phyloP scores from a whole-genome alignment of 768 basidiomycete species.

The Lanmaoa pseudosensibilis region DNA sequence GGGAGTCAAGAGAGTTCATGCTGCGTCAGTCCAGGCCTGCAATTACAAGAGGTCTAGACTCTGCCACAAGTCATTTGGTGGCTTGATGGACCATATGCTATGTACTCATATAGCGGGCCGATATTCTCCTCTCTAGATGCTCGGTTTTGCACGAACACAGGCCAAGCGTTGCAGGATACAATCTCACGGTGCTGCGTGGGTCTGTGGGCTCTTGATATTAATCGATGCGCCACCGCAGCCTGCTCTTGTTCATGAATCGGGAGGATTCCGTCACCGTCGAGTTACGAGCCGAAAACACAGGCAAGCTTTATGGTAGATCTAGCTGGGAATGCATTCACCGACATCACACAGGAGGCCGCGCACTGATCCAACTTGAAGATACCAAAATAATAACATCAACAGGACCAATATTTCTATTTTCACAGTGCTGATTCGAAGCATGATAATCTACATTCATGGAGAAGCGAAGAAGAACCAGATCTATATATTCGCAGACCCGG shows the following conservation, averaged over 20 bases:
- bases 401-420: neutral
- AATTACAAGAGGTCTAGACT: slow-evolving; percentile 7
- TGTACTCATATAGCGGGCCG: slow-evolving; percentile 5
- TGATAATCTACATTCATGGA: slow-evolving; percentile 6
- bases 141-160: neutral
- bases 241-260: neutral
- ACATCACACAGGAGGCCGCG: neutral
- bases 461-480: slow-evolving; percentile 8
- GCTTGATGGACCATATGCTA: slow-evolving; percentile 24
- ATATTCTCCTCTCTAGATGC: neutral
- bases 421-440: neutral
- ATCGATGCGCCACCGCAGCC: slow-evolving; percentile 29
- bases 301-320: neutral
- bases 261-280: neutral
- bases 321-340: neutral
- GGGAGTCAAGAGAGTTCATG: neutral
- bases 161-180: neutral
- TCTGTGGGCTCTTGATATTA: neutral
- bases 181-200: slow-evolving; percentile 17
- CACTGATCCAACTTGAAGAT: neutral
- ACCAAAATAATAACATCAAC: neutral
- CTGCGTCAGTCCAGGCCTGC: neutral
- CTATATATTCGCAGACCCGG: slow-evolving; percentile 4
- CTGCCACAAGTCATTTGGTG: slow-evolving; percentile 29
- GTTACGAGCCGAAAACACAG: neutral